Evolutionary conservation across 306 rosid species (phyloP).

Genomic region (Castanopsis chinensis): DNA sequence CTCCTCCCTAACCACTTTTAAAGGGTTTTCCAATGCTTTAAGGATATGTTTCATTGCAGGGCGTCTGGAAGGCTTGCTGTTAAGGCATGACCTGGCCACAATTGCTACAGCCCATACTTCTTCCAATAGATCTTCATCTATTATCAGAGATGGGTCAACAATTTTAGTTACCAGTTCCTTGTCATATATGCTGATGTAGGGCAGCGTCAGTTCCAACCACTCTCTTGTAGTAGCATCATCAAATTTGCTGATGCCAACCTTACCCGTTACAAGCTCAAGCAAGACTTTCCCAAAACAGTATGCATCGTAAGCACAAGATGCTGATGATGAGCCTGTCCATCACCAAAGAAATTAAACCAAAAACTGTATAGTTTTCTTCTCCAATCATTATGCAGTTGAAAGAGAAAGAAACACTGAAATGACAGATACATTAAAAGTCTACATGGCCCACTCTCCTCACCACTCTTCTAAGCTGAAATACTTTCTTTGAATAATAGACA

Average conservation of each 20-base stretch:
- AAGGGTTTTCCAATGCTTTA: conserved; percentile 92
- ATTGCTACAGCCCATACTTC: conserved; percentile 98
- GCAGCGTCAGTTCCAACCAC: conserved; percentile 66
- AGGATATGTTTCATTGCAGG: conserved; percentile 85
- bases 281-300: conserved; percentile 87
- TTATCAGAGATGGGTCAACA: conserved; percentile 72
- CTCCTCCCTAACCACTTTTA: conserved; percentile 85
- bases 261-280: conserved; percentile 89
- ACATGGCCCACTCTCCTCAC: neutral
- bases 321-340: conserved; percentile 59
- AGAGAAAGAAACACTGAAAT: neutral
- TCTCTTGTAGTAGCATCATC: conserved; percentile 68
- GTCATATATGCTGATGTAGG: conserved; percentile 59
- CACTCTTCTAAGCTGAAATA: neutral
- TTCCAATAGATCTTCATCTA: conserved; percentile 87
- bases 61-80: conserved; percentile 77
- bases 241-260: conserved; percentile 60
- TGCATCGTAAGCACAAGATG: conserved; percentile 61
- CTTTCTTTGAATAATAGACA: neutral
- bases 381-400: neutral
- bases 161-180: conserved; percentile 67
- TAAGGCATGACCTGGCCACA: conserved; percentile 90
- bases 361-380: neutral
- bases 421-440: neutral
- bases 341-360: conserved; percentile 15